Conservation (phyloP, 2,329 filamentous ascomycete genomes). For the Clonostachys byssicola region DNA sequence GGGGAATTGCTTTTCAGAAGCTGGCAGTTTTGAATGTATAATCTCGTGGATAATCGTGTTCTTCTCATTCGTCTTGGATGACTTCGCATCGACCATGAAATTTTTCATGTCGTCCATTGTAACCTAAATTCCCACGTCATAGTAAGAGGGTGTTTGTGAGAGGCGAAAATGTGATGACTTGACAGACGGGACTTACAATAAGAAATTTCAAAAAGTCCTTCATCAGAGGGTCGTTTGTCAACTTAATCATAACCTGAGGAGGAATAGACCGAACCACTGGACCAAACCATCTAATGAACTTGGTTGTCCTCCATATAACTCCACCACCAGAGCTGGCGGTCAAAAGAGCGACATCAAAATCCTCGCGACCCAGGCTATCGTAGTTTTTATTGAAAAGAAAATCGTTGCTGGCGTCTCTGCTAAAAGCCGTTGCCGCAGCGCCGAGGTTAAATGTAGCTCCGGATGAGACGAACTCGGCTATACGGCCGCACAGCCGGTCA, state of each 20-base stretch:
- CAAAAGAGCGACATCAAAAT: background rate
- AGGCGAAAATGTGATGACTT: too few species aligned
- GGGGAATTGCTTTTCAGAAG: constrained; percentile 5
- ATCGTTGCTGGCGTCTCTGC: background rate
- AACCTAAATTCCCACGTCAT: background rate
- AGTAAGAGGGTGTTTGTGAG: too few species aligned
- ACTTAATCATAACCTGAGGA: background rate
- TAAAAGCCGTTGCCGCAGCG: background rate
- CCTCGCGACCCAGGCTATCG: background rate
- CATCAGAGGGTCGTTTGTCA: background rate
- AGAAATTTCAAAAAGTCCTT: background rate
- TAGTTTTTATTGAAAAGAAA: background rate
- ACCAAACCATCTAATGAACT: background rate
- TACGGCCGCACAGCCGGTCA: constrained; percentile 3
- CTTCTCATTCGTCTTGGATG: background rate
- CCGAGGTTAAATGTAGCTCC: background rate
- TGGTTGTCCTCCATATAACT: background rate
- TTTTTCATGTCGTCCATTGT: background rate
- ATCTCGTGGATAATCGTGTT: constrained; percentile 8
- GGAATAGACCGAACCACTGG: background rate
- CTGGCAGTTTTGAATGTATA: constrained; percentile 5
- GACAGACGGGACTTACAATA: too few species aligned
- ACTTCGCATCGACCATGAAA: background rate
- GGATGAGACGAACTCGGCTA: background rate
- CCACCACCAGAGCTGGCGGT: background rate